Evolutionary conservation across 2,329 filamentous ascomycete species (phyloP), one percentile per base, ranked within the genome.

Genomic region (Cyclaneusma minus): DNA sequence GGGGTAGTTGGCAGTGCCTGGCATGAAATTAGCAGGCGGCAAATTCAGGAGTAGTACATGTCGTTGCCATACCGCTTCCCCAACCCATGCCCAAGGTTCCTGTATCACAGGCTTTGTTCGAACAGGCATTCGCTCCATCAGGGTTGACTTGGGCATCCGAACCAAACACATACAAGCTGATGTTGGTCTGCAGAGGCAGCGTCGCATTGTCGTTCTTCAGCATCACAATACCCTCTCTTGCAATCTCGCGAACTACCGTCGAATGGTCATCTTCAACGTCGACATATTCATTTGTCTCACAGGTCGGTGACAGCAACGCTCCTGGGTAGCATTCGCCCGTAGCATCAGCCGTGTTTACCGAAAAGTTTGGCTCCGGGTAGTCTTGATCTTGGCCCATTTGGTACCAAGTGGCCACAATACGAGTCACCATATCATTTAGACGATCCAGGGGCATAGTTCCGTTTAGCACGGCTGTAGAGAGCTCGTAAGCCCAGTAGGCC

Each of bases 21-120:
- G 77, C 27, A 58, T 55, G 21, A 62, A 54, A 4, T 53, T 54
- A 25, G 58, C 50, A 21, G 59, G 49, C 32, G 55, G 57, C 33
- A 82, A 62, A 2, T 28, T 69, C 62, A 27, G 76, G 64, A 0
- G 72, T 74, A 11, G 72, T 65, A 35, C 75, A 56, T 17, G 82
- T n/a, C n/a, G n/a, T n/a, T n/a, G n/a, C n/a, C 56, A 42, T 76
- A 82, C 65, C 70, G 40, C 71, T 65, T 13, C 81, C 81, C 81
- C 81, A 87, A 7, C 68, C 69, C 69, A 84, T 81, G 14, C 68
- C 78, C 2, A 85, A 55, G 4, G 67, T 69, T 7, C 70, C 70
- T 3, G 54, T 46, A 34, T 70, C 50, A 29, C 69, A 75, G 8
- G 57, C 56, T 4, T 41, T 33, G 35, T 81, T 71, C 0, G 50